These are phyloP conservation scores for Colletotrichum sp. DNA, from an alignment of 2,329 filamentous ascomycete species.

Conservation along the genomic window DNA sequence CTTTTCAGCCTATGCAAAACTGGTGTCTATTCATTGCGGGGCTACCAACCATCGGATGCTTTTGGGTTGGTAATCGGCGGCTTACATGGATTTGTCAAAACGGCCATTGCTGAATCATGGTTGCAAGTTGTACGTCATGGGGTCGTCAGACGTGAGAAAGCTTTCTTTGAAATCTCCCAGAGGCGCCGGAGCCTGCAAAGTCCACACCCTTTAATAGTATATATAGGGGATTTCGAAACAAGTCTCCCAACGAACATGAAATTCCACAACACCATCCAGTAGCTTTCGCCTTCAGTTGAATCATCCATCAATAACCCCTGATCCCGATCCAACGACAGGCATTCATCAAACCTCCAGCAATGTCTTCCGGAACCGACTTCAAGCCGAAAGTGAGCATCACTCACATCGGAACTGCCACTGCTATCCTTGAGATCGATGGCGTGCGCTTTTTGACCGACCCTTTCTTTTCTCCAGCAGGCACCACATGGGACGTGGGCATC, in stretches of 20 bases:
- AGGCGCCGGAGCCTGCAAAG: fast-evolving
- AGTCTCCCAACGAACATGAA: not conserved
- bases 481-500: conserved; percentile 19
- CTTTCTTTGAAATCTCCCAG: not conserved
- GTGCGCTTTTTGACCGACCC: conserved; percentile 51
- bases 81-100: not conserved
- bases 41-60: not conserved
- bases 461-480: conserved; percentile 43
- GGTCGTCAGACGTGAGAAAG: not conserved
- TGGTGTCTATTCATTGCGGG: not conserved
- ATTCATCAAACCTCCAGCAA: not conserved
- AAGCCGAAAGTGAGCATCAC: conserved; percentile 33
- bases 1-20: not conserved
- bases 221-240: not conserved
- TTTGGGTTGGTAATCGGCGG: not conserved
- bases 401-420: conserved; percentile 53
- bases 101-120: not conserved
- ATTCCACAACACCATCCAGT: not conserved
- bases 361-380: not conserved
- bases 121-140: not conserved
- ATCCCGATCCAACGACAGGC: not conserved
- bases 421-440: conserved; percentile 48
- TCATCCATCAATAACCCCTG: fast-evolving
- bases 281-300: not conserved
- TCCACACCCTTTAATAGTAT: not conserved